Percentiles rank a stretch among this genome's conserved stretches.
Evolutionary conservation across 768 basidiomycete genomes (phyloP).

Genomic region (Trametes elegans): DNA sequence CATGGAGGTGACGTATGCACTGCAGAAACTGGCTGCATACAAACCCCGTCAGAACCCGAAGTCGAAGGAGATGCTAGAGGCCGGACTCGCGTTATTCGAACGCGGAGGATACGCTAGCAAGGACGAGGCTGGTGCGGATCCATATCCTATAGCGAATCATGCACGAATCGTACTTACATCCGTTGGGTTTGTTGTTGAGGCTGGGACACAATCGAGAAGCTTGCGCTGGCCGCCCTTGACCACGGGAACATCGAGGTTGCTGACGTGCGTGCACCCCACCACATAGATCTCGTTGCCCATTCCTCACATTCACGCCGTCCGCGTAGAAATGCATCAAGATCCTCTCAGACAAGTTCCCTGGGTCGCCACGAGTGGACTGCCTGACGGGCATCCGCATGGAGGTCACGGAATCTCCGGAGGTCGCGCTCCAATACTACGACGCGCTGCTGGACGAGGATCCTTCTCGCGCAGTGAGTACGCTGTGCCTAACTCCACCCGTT

Average conservation of each 20-base stretch:
- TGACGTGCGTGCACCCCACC: slow-evolving; percentile 50
- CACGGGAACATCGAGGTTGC: slow-evolving; percentile 70
- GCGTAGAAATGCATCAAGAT: slow-evolving; percentile 65
- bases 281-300: not conserved
- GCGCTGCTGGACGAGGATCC: slow-evolving; percentile 59
- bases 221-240: slow-evolving; percentile 76
- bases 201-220: slow-evolving; percentile 81
- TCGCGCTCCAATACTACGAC: slow-evolving; percentile 63
- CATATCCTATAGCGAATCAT: not conserved
- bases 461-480: slow-evolving; percentile 61
- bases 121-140: slow-evolving; percentile 32
- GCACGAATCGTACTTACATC: not conserved
- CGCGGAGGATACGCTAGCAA: slow-evolving; percentile 27
- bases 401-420: slow-evolving; percentile 53
- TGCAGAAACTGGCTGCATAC: slow-evolving; percentile 36
- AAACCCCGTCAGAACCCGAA: slow-evolving; percentile 30
- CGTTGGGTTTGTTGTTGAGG: slow-evolving; percentile 38
- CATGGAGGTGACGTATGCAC: slow-evolving; percentile 34
- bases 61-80: slow-evolving; percentile 36
- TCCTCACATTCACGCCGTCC: not conserved
- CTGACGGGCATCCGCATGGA: slow-evolving; percentile 81
- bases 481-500: no score
- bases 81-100: slow-evolving; percentile 32
- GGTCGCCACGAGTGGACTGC: slow-evolving; percentile 75
- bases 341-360: slow-evolving; percentile 67